Percentiles rank a stretch among this genome's conserved stretches.
Conservation (phyloP, 495 filamentous ascomycete genomes). For the Aspergillus saccharolyticus region DNA sequence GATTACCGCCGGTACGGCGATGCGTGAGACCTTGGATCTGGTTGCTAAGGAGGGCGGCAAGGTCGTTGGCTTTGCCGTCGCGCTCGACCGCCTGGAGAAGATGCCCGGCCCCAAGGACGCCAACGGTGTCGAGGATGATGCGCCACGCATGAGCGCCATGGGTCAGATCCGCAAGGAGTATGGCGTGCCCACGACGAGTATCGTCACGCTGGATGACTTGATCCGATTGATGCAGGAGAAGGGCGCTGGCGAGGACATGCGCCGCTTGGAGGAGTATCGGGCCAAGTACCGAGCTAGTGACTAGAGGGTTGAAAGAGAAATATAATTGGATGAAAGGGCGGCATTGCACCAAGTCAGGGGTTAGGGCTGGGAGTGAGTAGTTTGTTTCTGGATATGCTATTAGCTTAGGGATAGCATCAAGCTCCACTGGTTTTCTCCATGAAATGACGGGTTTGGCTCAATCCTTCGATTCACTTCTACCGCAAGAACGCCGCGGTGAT, state of each 20-base stretch:
- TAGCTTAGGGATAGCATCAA: not conserved
- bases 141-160: conserved; percentile 3
- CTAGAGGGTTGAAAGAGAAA: not conserved
- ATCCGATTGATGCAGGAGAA: conserved; percentile 53
- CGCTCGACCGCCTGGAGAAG: conserved; percentile 84
- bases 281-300: conserved; percentile 52
- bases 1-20: conserved; percentile 88
- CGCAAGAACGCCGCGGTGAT: too few species aligned
- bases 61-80: conserved; percentile 78
- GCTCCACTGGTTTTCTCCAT: not conserved
- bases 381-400: not conserved
- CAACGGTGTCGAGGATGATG: conserved; percentile 56
- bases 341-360: too few species aligned
- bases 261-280: conserved; percentile 72
- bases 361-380: not conserved
- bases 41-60: conserved; percentile 75
- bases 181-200: conserved; percentile 44
- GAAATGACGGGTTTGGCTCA: not conserved
- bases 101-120: conserved; percentile 59
- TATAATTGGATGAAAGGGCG: too few species aligned
- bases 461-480: not conserved
- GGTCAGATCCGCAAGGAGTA: conserved; percentile 55
- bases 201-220: conserved; percentile 66
- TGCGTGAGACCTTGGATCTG: conserved; percentile 82
- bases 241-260: conserved; percentile 55